Evolutionary conservation across 495 filamentous ascomycete species (phyloP).

Genomic region (Penicillium verhagenii): DNA sequence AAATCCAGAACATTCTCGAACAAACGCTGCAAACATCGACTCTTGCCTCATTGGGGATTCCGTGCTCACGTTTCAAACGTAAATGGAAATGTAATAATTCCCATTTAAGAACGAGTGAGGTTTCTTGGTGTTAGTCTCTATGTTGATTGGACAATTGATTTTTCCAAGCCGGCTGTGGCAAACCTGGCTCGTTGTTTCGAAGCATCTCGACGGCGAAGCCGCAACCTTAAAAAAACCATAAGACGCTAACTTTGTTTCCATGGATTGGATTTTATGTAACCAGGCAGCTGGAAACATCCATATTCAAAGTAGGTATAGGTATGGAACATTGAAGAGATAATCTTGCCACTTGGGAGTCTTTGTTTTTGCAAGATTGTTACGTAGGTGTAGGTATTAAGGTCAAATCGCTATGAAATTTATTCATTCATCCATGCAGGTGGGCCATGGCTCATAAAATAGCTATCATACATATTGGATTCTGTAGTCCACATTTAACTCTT

Average conservation of each 20-base stretch:
- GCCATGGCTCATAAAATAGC: constrained; percentile 15
- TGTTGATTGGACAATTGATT: too few species aligned
- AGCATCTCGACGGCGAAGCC: not conserved
- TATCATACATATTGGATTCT: constrained; percentile 20
- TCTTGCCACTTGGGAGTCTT: too few species aligned
- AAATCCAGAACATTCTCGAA: not conserved
- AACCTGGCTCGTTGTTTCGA: not conserved
- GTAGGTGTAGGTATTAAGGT: not conserved
- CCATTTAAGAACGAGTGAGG: too few species aligned
- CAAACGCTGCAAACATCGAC: not conserved
- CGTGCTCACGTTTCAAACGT: not conserved
- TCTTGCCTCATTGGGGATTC: not conserved
- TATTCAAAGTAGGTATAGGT: too few species aligned
- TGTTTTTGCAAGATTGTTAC: not conserved
- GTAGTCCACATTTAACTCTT: constrained; percentile 13
- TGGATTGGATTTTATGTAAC: too few species aligned
- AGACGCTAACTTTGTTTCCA: too few species aligned
- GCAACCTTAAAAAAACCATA: not conserved
- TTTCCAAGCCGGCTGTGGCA: too few species aligned
- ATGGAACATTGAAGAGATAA: too few species aligned
- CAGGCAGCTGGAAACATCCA: too few species aligned
- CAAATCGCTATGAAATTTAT: constrained; percentile 8
- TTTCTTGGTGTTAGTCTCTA: too few species aligned
- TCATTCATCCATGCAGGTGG: constrained; percentile 19
- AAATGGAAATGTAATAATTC: too few species aligned